Evolutionary conservation across 2,329 filamentous ascomycete genomes (phyloP), one percentile per base, ranked within the genome.

Genomic region (Phaeosphaeriaceae sp.): DNA sequence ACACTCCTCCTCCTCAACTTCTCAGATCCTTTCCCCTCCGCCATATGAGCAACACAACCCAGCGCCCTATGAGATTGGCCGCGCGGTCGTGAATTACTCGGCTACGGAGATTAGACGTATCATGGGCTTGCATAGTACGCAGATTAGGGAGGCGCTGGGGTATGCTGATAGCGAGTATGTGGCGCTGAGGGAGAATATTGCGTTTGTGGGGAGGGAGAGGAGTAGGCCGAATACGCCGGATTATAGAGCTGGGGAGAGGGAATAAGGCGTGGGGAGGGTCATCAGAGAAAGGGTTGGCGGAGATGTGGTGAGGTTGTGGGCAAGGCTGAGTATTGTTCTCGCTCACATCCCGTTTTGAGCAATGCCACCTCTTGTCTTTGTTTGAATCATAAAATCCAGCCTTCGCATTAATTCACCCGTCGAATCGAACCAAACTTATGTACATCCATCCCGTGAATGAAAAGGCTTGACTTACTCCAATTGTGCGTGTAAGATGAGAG

Each of bases 111-210:
- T 99, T 60, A 81, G 83, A 56, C 83, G 91, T 51, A 97, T 99
- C 73, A 92, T 91, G 80, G 95, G 95, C 1, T 83, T 90, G 64
- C 88, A 91, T 74, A 97, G 93, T 73, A 86, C 84, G 6, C 90
- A 97, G 74, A 97, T 99, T 62, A 84, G 88, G 48, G 84, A 85
- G 10, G 81, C 95, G 46, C 80, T 99, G 31, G 95, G 94, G 3
- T 99, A 97, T 78, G 92, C 92, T 20, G 93, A 97, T 75, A 96
- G 91, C 71, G 93, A 98, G 79, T 97, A 98, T 79, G 90, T 98
- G 42, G 93, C 93, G 10, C 83, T 95, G 71, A 84, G 93, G 62
- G 92, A 96, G 76, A 94, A 96, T 68, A 89, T 97, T 61, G 92
- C 91, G 46, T 88, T 97, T 66, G 89, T 91, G 53, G 75, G 69